Base-by-base conservation (phyloP, 192 early-diverging fungal genomes). In the Haplosporangium gracile region DNA sequence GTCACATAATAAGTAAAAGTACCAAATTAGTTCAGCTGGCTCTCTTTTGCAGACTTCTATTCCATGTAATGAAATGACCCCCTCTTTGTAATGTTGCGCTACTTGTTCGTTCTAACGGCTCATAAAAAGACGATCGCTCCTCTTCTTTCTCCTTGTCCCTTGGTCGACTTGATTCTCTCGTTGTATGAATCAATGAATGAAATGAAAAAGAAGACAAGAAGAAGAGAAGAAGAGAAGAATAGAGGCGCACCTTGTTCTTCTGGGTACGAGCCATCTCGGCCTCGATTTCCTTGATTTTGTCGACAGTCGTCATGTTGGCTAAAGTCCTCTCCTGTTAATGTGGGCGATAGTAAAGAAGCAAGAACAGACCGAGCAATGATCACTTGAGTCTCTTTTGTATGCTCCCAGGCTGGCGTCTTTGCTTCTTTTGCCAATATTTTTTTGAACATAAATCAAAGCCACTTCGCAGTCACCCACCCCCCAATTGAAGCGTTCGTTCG, bases 211-310 rank as follows among this genome's bases (percentile, higher is more conserved):
- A 10, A 15, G 0, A 15, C 15, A 13, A 45, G 13, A 45, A 3
- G 15, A 2, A 2, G 11, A 45, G 43, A 45, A 13, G 11, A 45
- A 45, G 42, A 43, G 13, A 11, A 15, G 22, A 11, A 45, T 0
- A 24, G 63, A 68, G 32, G 24, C n/a, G 45, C 43, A 86, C 84
- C 90, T 97, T 97, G 91, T 98, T 98, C 91, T 97, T 97, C 89
- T 98, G 97, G 72, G 97, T 97, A 68, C 93, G 91, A 75, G 95
- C 95, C 95, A 95, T 95, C 89, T 96, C 97, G 92, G 92, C 92
- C 93, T 98, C 88, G 82, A 89, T 86, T 80, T 86, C 84, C 74
- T 86, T 86, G 75, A 86, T 86, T 77, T 86, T 86, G 5, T 86
- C 84, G 51, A 86, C 84, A 69, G 84, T 86, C 78, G 84, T 86